Evolutionary conservation across 2,329 filamentous ascomycete species (phyloP).

Genomic region (Beauveria sp.): DNA sequence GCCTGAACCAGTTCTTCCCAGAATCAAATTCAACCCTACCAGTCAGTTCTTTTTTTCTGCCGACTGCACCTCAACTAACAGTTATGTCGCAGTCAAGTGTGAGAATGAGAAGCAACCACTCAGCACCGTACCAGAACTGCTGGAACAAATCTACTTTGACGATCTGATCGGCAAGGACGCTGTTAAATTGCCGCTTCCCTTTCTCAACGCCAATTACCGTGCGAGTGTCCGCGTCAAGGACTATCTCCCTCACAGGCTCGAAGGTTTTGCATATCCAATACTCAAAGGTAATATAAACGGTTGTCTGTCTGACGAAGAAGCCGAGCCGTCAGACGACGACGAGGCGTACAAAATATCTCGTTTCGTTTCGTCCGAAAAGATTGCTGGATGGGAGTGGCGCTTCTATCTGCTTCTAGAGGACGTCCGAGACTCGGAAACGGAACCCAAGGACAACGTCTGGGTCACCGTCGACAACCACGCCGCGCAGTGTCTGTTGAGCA

Average conservation of each 20-base stretch:
- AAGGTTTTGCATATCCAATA: conserved; percentile 57
- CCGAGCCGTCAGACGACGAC: conserved; percentile 15
- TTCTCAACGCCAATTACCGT: conserved; percentile 65
- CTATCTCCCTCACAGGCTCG: conserved; percentile 62
- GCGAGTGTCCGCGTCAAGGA: conserved; percentile 71
- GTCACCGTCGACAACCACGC: conserved; percentile 56
- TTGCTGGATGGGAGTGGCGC: conserved; percentile 65
- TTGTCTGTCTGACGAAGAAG: conserved; percentile 35
- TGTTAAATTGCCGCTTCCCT: conserved; percentile 49
- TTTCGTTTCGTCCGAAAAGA: conserved; percentile 19
- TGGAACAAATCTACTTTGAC: conserved; percentile 31
- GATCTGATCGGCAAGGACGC: conserved; percentile 33
- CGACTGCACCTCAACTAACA: conserved; percentile 7
- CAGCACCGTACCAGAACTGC: conserved; percentile 31
- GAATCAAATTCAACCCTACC: background rate
- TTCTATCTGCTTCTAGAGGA: conserved; percentile 77
- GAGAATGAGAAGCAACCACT: conserved; percentile 32
- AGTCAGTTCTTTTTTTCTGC: background rate
- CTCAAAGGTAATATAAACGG: conserved; percentile 38
- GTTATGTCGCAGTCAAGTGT: conserved; percentile 34
- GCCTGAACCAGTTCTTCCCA: background rate
- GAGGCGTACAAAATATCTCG: conserved; percentile 18
- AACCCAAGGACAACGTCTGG: conserved; percentile 48
- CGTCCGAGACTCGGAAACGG: conserved; percentile 29
- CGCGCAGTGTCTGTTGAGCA: conserved; percentile 39